A percentile compares a stretch with the other conserved stretches of the same genome.
These are phyloP conservation scores for Pseudocercospora cruenta DNA, from an alignment of 2,329 filamentous ascomycete species.

Conservation along the genomic window DNA sequence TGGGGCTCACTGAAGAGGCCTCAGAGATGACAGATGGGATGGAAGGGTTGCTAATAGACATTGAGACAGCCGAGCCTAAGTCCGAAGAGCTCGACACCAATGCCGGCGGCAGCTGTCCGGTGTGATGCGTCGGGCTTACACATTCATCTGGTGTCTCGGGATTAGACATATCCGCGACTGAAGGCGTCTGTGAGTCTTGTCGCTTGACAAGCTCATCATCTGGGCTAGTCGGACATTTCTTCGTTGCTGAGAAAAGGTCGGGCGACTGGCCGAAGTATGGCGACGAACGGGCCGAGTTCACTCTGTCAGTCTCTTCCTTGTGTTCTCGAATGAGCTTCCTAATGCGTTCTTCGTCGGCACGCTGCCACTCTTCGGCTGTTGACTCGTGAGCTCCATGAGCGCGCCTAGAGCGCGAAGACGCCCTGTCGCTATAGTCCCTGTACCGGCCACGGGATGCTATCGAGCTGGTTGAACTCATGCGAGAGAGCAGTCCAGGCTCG, in stretches of 20 bases:
- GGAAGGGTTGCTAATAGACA: slow-evolving; percentile 55
- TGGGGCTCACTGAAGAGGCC: slow-evolving; percentile 47
- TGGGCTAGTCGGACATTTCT: slow-evolving; percentile 52
- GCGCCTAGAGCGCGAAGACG: slow-evolving; percentile 14
- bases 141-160: slow-evolving; percentile 39
- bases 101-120: slow-evolving; percentile 32
- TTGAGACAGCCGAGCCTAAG: slow-evolving; percentile 52
- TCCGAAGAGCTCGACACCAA: slow-evolving; percentile 53
- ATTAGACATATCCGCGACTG: slow-evolving; percentile 28
- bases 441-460: slow-evolving; percentile 29
- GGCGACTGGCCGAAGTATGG: slow-evolving; percentile 15
- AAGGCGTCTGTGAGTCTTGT: slow-evolving; percentile 29
- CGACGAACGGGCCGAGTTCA: slow-evolving; percentile 18
- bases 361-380: slow-evolving; percentile 36
- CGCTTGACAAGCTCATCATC: slow-evolving; percentile 43
- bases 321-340: slow-evolving; percentile 41
- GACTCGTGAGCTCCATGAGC: slow-evolving; percentile 35
- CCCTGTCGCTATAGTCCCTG: slow-evolving; percentile 20
- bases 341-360: slow-evolving; percentile 40
- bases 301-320: slow-evolving; percentile 35
- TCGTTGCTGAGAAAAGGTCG: slow-evolving; percentile 37
- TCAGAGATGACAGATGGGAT: slow-evolving; percentile 56
- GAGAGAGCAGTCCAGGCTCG: slow-evolving; percentile 27
- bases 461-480: slow-evolving; percentile 36
- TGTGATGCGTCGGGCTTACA: slow-evolving; percentile 44